Conservation (phyloP, 768 basidiomycete genomes). For the Lepiota venenata region DNA sequence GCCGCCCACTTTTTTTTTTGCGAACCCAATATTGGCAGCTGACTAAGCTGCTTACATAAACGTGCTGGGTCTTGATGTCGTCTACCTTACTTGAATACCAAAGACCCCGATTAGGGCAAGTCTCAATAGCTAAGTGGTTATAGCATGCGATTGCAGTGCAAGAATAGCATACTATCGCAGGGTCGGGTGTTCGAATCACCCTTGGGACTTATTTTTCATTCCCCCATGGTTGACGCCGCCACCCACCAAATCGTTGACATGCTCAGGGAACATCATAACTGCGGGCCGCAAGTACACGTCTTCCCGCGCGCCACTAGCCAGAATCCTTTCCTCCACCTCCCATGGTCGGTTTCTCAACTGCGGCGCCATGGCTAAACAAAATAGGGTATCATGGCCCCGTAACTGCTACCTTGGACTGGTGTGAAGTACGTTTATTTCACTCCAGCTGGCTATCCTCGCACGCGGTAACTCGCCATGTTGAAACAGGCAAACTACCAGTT, state of each 20-base stretch:
- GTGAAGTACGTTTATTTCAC: slow-evolving; percentile 44
- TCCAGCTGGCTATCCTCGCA: background rate
- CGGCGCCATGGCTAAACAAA: slow-evolving; percentile 30
- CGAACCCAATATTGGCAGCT: too few relatives aligned
- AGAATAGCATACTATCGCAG: slow-evolving; percentile 7
- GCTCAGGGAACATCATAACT: too few relatives aligned
- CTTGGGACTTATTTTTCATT: slow-evolving; percentile 11
- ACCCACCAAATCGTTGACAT: background rate
- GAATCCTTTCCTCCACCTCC: slow-evolving; percentile 9
- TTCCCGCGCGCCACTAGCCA: too few relatives aligned
- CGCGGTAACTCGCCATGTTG: background rate
- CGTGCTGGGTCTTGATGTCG: too few relatives aligned
- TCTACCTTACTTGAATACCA: background rate
- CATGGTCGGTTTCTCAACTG: slow-evolving; percentile 34
- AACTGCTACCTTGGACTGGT: slow-evolving; percentile 74
- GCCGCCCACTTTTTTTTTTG: too few relatives aligned
- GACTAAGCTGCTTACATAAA: too few relatives aligned
- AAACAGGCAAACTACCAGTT: slow-evolving; percentile 75
- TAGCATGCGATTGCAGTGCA: slow-evolving; percentile 17
- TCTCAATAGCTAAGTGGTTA: slow-evolving; percentile 18
- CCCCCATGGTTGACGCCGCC: background rate
- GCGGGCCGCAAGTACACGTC: background rate
- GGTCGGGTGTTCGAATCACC: slow-evolving; percentile 20
- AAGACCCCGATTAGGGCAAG: background rate
- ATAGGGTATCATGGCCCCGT: slow-evolving; percentile 59